Percentiles rank a stretch among this genome's conserved stretches.
Evolutionary conservation across 2,329 filamentous ascomycete species (phyloP).

Genomic region (Pestalotiopsis fici): DNA sequence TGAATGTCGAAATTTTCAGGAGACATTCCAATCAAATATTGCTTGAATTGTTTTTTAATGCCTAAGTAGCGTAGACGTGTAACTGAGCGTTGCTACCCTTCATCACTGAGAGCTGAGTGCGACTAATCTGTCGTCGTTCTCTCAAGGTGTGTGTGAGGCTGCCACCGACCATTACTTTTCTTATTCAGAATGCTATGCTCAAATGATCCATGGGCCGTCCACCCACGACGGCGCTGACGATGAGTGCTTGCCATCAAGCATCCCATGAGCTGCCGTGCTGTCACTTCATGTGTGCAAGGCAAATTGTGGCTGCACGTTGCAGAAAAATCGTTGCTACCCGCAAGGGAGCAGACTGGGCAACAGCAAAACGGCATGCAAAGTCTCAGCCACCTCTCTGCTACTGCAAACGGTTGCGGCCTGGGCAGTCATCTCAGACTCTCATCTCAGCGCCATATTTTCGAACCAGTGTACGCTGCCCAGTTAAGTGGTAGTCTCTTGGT

Average conservation of each 20-base stretch:
- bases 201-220: neutral
- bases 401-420: neutral
- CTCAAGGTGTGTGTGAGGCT: neutral
- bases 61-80: neutral
- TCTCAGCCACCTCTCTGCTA: constrained; percentile 17
- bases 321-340: neutral
- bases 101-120: neutral
- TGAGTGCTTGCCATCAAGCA: neutral
- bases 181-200: neutral
- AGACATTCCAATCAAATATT: constrained; percentile 37
- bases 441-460: constrained; percentile 4
- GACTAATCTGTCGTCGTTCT: neutral
- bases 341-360: neutral
- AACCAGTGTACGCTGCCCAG: neutral
- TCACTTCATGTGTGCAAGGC: neutral
- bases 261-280: neutral
- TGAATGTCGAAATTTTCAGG: constrained; percentile 62
- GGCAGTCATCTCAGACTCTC: constrained; percentile 3
- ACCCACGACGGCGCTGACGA: neutral
- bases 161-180: neutral
- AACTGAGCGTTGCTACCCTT: neutral
- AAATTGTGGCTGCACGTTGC: neutral
- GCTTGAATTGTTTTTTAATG: neutral
- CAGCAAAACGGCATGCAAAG: constrained; percentile 11
- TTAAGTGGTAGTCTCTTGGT: neutral